Evolutionary conservation across 2,329 filamentous ascomycete genomes (phyloP).

Genomic region (Trichoderma sp.): DNA sequence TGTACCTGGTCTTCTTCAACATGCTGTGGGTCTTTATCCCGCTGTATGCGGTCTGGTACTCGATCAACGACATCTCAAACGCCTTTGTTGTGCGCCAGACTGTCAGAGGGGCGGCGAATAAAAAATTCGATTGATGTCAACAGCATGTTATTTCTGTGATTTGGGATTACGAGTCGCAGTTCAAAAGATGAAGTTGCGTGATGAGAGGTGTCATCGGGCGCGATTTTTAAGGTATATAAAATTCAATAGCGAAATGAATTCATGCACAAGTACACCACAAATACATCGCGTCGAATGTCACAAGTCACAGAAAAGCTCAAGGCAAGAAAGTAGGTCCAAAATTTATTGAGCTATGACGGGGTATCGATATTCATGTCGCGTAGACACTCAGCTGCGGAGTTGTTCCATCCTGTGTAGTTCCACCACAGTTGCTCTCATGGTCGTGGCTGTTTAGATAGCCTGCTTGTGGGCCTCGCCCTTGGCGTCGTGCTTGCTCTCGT

Average conservation of each 20-base stretch:
- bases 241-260: no score
- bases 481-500: constrained; percentile 44
- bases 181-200: no score
- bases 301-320: not conserved
- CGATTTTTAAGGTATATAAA: no score
- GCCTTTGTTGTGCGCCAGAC: constrained; percentile 46
- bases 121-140: no score
- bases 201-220: no score
- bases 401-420: not conserved
- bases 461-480: constrained; percentile 48
- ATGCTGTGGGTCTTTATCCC: constrained; percentile 67
- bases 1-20: constrained; percentile 71
- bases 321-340: not conserved
- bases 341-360: constrained; percentile 21
- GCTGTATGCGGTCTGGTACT: constrained; percentile 58
- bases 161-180: no score
- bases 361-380: constrained; percentile 19
- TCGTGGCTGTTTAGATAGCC: constrained; percentile 37
- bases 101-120: no score
- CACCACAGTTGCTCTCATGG: not conserved
- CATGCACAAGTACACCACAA: no score
- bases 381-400: not conserved
- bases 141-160: no score
- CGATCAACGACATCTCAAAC: constrained; percentile 55
- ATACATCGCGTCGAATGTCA: not conserved